These are phyloP conservation scores for Candida sonorensis DNA, from an alignment of 805 yeast genomes.

Conservation along the genomic window DNA sequence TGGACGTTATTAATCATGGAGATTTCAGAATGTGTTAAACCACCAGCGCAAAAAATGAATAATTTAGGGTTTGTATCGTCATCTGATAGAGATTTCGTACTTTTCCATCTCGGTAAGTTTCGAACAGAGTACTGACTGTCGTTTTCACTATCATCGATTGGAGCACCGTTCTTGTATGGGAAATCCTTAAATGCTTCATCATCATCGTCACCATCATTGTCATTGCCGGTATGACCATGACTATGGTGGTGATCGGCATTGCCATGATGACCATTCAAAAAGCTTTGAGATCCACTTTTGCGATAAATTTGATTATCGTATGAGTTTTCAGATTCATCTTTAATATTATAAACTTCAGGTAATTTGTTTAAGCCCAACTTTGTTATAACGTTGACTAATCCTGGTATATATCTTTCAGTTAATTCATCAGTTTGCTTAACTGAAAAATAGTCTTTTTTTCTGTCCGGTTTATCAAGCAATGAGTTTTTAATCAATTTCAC, in stretches of 20 bases:
- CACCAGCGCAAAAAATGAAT: constrained; percentile 83
- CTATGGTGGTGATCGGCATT: too few relatives aligned
- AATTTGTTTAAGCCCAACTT: constrained; percentile 19
- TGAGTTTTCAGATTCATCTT: constrained; percentile 30
- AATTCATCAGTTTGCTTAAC: constrained; percentile 22
- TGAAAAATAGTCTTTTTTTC: constrained; percentile 49
- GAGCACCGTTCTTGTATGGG: constrained; percentile 37
- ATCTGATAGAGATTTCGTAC: constrained; percentile 12
- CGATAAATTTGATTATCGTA: too few relatives aligned
- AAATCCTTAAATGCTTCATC: constrained; percentile 44
- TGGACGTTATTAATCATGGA: constrained; percentile 70
- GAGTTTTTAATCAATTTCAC: constrained; percentile 30
- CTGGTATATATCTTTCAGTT: constrained; percentile 22
- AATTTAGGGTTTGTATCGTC: constrained; percentile 52
- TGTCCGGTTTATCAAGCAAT: constrained; percentile 35
- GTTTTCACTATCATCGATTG: constrained; percentile 17
- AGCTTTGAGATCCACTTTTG: too few relatives aligned
- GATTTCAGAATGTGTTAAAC: constrained; percentile 76
- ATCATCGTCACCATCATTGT: too few relatives aligned
- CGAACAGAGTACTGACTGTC: constrained; percentile 13
- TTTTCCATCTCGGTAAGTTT: constrained; percentile 26
- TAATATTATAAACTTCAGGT: constrained; percentile 20
- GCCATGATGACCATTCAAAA: too few relatives aligned
- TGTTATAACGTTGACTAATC: constrained; percentile 21
- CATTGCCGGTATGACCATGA: too few relatives aligned